These are phyloP conservation scores for Lentinula raphanica DNA, from an alignment of 768 basidiomycete genomes.

Conservation along the genomic window DNA sequence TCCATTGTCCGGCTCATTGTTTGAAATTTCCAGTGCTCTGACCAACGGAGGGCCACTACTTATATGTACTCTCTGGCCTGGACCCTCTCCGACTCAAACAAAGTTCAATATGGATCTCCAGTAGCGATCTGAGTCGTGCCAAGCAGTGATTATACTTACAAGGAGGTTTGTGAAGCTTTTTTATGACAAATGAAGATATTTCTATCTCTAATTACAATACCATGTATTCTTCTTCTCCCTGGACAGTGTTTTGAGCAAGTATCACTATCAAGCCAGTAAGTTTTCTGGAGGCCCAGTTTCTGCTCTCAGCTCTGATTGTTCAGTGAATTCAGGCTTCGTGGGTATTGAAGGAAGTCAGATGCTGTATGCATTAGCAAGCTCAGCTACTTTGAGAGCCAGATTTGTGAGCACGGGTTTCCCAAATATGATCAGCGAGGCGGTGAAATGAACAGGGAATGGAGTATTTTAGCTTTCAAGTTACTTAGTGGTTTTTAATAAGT, in stretches of 20 bases:
- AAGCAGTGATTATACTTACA: not conserved
- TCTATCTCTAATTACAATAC: not conserved
- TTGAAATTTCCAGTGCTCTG: not conserved
- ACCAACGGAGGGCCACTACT: not conserved
- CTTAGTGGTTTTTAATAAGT: no score
- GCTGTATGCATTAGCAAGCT: slow-evolving; percentile 4
- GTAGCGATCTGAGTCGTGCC: not conserved
- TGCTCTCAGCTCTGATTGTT: slow-evolving; percentile 9
- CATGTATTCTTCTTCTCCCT: slow-evolving; percentile 12
- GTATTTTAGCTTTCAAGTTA: no score
- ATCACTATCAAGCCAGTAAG: not conserved
- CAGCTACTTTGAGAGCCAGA: not conserved
- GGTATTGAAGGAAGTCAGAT: slow-evolving; percentile 6
- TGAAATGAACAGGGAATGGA: not conserved
- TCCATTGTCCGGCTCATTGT: not conserved
- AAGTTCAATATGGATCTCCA: not conserved
- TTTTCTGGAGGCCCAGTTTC: not conserved
- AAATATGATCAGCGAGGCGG: not conserved
- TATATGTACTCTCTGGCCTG: not conserved
- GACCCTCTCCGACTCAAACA: not conserved
- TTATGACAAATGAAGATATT: no score
- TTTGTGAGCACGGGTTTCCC: not conserved
- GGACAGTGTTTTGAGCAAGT: slow-evolving; percentile 5
- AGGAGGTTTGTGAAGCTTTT: not conserved
- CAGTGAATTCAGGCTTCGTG: not conserved